Evolutionary conservation across 345 rosid genomes (phyloP).

Genomic region (Arabidopsis suecica): DNA sequence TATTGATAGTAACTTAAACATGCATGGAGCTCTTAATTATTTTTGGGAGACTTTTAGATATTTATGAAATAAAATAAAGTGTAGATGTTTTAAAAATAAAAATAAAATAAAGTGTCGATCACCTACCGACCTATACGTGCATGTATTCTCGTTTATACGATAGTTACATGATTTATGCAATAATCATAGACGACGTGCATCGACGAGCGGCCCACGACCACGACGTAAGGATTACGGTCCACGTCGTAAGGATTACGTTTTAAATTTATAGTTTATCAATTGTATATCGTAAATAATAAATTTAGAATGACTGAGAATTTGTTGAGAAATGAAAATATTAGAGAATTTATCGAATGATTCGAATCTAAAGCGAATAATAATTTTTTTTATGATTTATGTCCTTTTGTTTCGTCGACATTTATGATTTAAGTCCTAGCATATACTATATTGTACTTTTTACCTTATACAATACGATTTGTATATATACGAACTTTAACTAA

Average conservation of each 20-base stretch:
- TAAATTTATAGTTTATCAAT: neutral
- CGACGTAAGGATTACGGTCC: constrained; percentile 41
- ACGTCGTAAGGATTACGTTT: constrained; percentile 36
- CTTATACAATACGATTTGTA: constrained; percentile 15
- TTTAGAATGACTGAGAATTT: neutral
- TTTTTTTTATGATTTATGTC: neutral
- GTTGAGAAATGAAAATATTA: neutral
- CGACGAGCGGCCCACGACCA: constrained; percentile 42
- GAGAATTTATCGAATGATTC: neutral
- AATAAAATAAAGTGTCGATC: neutral
- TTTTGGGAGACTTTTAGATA: neutral
- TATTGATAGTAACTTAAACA: neutral
- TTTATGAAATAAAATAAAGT: constrained; percentile 7
- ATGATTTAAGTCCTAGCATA: constrained; percentile 4
- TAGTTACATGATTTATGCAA: constrained; percentile 37
- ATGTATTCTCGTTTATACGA: constrained; percentile 33
- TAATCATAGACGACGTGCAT: constrained; percentile 43
- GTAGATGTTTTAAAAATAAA: neutral
- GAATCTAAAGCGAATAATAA: constrained; percentile 13
- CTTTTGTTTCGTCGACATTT: neutral
- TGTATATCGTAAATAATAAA: neutral
- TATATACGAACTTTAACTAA: constrained; percentile 22
- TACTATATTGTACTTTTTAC: neutral
- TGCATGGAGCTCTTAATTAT: constrained; percentile 16
- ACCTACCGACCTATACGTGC: constrained; percentile 27